A percentile compares a stretch with the other conserved stretches of the same genome.
These are phyloP conservation scores for Saccharum hybrid DNA, from an alignment of 202 grass and related monocot genomes.

Conservation along the genomic window DNA sequence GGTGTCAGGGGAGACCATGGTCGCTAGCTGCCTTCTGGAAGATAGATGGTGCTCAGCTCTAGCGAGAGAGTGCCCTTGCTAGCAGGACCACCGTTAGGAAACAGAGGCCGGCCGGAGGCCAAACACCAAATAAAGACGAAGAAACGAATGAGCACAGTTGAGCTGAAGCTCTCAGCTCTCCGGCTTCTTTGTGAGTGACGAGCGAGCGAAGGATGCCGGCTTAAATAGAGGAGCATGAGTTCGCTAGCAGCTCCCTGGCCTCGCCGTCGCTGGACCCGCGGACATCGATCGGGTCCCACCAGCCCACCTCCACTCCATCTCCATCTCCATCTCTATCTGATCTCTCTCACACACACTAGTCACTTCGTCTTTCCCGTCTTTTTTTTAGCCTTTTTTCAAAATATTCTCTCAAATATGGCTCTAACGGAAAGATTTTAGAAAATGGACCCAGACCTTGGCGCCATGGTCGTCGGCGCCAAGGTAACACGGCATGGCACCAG, in stretches of 20 bases:
- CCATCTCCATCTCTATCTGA: not conserved
- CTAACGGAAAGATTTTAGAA: too few species aligned
- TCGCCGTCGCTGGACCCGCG: not conserved
- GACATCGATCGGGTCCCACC: not conserved
- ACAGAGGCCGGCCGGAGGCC: not conserved
- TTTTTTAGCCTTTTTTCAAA: too few species aligned
- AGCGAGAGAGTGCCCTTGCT: not conserved
- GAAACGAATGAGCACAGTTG: not conserved
- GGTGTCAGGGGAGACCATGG: slow-evolving; percentile 71
- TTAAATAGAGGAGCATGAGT: slow-evolving; percentile 43
- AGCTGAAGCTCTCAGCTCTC: not conserved
- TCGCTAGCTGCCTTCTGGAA: not conserved
- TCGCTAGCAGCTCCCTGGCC: not conserved
- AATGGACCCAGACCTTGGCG: too few species aligned
- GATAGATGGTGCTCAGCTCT: too few species aligned
- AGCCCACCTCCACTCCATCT: not conserved
- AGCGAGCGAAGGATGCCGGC: not conserved
- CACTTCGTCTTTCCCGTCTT: too few species aligned
- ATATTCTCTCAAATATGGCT: too few species aligned
- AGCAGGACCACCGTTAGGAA: not conserved
- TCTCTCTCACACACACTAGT: too few species aligned
- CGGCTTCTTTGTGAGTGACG: not conserved
- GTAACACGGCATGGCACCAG: too few species aligned
- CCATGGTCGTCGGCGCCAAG: too few species aligned
- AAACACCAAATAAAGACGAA: not conserved